Evolutionary conservation across 2,329 filamentous ascomycete genomes (phyloP), one percentile per base, ranked within the genome.

Genomic region (Coniella vitis): DNA sequence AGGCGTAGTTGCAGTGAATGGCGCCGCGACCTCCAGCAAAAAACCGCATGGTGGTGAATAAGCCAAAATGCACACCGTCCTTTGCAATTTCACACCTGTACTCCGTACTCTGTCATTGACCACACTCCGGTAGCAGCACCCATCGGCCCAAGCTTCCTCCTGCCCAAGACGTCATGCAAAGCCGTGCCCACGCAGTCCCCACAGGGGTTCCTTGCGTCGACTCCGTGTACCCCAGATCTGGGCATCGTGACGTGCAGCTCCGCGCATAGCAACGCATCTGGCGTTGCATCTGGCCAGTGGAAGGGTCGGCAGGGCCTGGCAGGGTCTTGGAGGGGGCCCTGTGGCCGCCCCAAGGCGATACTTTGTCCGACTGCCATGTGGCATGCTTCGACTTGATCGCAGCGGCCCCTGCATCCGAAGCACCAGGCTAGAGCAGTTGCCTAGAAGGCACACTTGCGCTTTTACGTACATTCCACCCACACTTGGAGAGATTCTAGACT

Each of bases 181-280:
- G 25, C 25, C 25, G 25, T 5, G 5, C 25, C 25, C 25, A 29
- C 34, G 19, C 21, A n/a, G n/a, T 34, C 41, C 47, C 47, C 25
- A 39, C 47, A 47, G 16, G 47, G 50, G 42, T 46, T 39, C 47
- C 25, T 29, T 5, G 25, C 5, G 5, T 29, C 25, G 25, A 29
- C 25, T 10, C 25, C 5, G 25, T 52, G 42, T 38, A 36, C 42
- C 50, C 50, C 50, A 36, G 50, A 49, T 49, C 46, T 20, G 10
- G 35, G 38, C 40, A 42, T 39, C 35, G 22, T 49, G 47, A 52
- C 50, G 42, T 49, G 47, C 47, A 38, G 43, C 40, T 31, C 34
- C 4, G 34, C 34, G 34, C 34, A 36, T 36, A 13, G 34, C 34
- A 29, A 10, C 25, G 25, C 25, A 29, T n/a, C n/a, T 29, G 25